Evolutionary conservation across 306 rosid genomes (phyloP), one percentile per base, ranked within the genome.

Genomic region (Rubus idaeus): DNA sequence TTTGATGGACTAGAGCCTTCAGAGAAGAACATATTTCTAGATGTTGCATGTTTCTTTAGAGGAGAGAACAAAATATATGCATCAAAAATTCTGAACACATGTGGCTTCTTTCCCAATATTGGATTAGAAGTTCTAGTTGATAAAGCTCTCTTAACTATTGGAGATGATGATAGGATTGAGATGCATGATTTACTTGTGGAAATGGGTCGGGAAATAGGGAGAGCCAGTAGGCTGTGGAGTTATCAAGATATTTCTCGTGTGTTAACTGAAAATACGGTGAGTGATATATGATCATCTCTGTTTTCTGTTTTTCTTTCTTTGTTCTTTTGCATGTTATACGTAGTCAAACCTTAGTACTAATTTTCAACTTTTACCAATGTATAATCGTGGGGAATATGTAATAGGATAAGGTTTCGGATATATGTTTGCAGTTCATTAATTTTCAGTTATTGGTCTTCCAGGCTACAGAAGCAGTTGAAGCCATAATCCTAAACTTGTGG

Each of bases 101-200:
- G 76, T 23, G 87, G 81, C 9, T 64, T 74, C 69, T 23, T 23
- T 23, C 26, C 26, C 26, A 23, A 23, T 23, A 23, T 23, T 23
- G 26, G 26, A 23, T 23, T 23, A 23, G 26, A 23, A 23, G 26
- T 23, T 23, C 26, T 23, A 23, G 26, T 23, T 23, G 26, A 23
- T 23, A 23, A 23, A 23, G 26, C 26, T 23, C 26, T 52, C 7
- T 9, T 57, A 18, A 13, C 45, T 77, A 53, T 82, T 45, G 49
- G 49, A 5, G 8, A 1, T 21, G 55, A 3, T 0, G 11, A 44
- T 17, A 23, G 5, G n/a, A 8, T 74, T 4, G 23, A 76, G 85
- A 63, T 63, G 84, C 88, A 87, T 73, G 75, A 80, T 83, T 73
- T 84, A 79, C 58, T 87, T 23, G 75, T 77, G 74, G 79, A 77